Evolutionary conservation across 768 basidiomycete species (phyloP), one percentile per base, ranked within the genome.

Genomic region (Mycena crocata): DNA sequence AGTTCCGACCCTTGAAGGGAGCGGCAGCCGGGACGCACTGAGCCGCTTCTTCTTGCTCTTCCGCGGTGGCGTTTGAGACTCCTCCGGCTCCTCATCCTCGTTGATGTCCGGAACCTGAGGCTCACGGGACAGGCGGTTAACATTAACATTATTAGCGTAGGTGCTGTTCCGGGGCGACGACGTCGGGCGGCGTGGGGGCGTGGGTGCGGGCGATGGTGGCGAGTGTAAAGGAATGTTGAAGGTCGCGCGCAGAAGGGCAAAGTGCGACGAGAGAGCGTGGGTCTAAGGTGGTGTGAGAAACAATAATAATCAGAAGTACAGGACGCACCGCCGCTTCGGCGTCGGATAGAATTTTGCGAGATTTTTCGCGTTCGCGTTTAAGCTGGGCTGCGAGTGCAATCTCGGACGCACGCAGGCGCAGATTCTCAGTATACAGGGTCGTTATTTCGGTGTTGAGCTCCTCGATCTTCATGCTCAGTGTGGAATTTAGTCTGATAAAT

Each of bases 391-490:
- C 80, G 55, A 95, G 86, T 14, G 90, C 86, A 72, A 94, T 92
- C 79, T 93, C 92, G 23, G 92, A 92, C 71, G 92, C 89, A 62
- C 91, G 89, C 70, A 95, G 83, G 60, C 91, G 87, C 56, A 94
- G 85, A 78, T 95, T 95, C 83, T 95, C 93, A 66, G 90, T 88
- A 64, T 93, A 89, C 51, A 95, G 86, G n/a, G 86, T 85, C 49
- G 93, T 90, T 78, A 95, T 90, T 79, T 94, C 91, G 39, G 89
- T 84, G 75, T 94, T 92, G 60, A 94, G 86, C 75, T 94, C 93
- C 77, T 95, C 93, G 73, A 94, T 90, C 50, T 92, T 89, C 67
- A 92, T 84, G 78, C 92, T 93, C 67, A 95, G 84, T 21, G 92
- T 93, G 45, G 93, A 93, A 81, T 95, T 95, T 68, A 94, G 89